Evolutionary conservation across 768 basidiomycete species (phyloP).

Genomic region (Mycena galopus): DNA sequence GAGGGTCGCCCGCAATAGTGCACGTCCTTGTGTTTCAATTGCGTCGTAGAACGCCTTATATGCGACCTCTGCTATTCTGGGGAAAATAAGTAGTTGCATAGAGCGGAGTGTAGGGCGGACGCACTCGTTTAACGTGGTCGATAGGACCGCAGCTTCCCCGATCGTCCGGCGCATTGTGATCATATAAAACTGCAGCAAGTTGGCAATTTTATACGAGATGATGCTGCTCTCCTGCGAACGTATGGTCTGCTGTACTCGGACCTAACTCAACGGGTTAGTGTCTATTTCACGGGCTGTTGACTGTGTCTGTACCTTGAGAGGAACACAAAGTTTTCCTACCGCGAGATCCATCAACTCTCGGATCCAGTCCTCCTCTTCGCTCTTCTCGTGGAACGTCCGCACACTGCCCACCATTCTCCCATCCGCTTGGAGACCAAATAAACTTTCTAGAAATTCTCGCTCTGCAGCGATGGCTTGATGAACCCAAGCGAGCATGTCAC

Average conservation of each 20-base stretch:
- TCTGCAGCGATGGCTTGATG: conserved; percentile 97
- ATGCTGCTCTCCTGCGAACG: conserved; percentile 95
- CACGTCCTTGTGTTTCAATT: conserved; percentile 86
- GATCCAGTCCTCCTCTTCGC: conserved; percentile 84
- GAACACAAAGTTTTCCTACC: conserved; percentile 86
- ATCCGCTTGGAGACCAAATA: conserved; percentile 80
- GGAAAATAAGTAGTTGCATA: background rate
- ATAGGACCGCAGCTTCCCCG: conserved; percentile 84
- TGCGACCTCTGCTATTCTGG: conserved; percentile 83
- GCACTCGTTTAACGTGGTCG: conserved; percentile 84
- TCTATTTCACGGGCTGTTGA: background rate
- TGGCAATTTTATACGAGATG: conserved; percentile 91
- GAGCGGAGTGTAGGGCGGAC: conserved; percentile 38
- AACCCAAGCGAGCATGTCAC: conserved; percentile 99
- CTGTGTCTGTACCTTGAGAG: conserved; percentile 76
- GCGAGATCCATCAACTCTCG: conserved; percentile 84
- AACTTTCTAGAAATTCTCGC: conserved; percentile 89
- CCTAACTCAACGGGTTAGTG: conserved; percentile 53
- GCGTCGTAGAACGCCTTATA: conserved; percentile 91
- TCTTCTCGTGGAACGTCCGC: conserved; percentile 61
- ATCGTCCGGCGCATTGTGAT: conserved; percentile 94
- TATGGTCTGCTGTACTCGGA: conserved; percentile 93
- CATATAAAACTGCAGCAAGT: conserved; percentile 94
- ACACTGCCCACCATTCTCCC: conserved; percentile 84
- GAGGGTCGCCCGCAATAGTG: conserved; percentile 64